Base-by-base conservation (phyloP, 257 asterid genomes). In the Schizonepeta tenuifolia region DNA sequence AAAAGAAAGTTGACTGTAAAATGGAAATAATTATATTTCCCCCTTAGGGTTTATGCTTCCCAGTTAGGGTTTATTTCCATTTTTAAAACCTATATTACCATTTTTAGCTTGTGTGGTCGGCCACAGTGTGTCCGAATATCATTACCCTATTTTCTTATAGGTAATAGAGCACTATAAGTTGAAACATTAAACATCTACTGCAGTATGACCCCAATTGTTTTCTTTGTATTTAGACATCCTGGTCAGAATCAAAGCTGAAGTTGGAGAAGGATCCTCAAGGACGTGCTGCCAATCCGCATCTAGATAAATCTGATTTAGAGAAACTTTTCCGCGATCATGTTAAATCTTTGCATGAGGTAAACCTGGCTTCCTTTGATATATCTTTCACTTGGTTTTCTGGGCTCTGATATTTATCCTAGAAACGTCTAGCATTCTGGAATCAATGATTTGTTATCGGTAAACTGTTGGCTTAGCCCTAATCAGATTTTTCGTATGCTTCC, bases 181-280 rank as follows among this genome's bases (percentile, higher is more conserved):
- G 26, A 24, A 24, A 24, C 26, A 24, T 24, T 2, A 24, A 24
- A 24, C 26, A 24, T 24, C 26, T 24, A 24, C 26, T 24, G 26
- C 26, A 24, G 1, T 24, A 24, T 24, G 26, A 24, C 26, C 22
- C 35, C 47, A 58, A n/a, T 8, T 61, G 40, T 56, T 59, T 62
- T 56, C 44, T 69, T 22, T 81, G 65, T 55, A 73, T 64, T 31
- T 64, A 94, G 99, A 97, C 99, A 38, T 86, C 97, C 77, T 94
- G 97, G 97, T 88, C 97, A 54, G 97, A 91, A 73, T 86, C 95
- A 59, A 94, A 87, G 86, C 73, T 92, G 31, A 94, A 92, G 87
- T 72, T 94, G 89, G 99, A 91, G 79, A 91, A 88, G 89, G 99
- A 94, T 80, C 96, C 99, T 75, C 99, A 94, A 86, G 89, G 96